Percentiles rank a stretch among this genome's conserved stretches.
Evolutionary conservation across 495 filamentous ascomycete species (phyloP).

Genomic region (Aspergillus kassunensis): DNA sequence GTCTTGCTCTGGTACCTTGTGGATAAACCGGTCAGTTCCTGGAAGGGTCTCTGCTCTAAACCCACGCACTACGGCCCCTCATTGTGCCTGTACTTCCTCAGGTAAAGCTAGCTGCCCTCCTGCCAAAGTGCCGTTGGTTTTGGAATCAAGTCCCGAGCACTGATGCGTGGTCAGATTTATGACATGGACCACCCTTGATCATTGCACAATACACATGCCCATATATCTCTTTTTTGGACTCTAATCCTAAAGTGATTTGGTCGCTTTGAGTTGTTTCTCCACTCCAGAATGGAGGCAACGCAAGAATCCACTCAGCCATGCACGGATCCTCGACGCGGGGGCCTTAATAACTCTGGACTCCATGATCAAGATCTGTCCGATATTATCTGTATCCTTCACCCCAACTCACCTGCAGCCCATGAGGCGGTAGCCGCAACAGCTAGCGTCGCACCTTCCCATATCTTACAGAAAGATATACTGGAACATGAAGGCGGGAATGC

Average conservation of each 20-base stretch:
- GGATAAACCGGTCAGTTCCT: not conserved
- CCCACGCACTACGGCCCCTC: not conserved
- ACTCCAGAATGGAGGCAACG: slow-evolving; percentile 44
- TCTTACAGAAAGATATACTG: slow-evolving; percentile 47
- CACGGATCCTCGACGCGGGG: slow-evolving; percentile 72
- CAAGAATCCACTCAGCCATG: slow-evolving; percentile 76
- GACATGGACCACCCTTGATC: slow-evolving; percentile 17
- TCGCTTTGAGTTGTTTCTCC: not conserved
- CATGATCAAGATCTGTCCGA: slow-evolving; percentile 78
- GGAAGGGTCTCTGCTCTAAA: not conserved
- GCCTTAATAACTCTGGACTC: slow-evolving; percentile 71
- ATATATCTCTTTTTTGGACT: slow-evolving; percentile 1
- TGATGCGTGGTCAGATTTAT: slow-evolving; percentile 15
- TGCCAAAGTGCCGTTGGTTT: not conserved
- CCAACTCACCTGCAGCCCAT: slow-evolving; percentile 67
- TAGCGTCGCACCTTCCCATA: slow-evolving; percentile 48
- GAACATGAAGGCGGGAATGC: slow-evolving; percentile 40
- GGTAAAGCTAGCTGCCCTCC: slow-evolving; percentile 4
- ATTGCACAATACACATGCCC: slow-evolving; percentile 8
- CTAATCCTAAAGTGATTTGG: not conserved
- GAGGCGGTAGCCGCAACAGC: slow-evolving; percentile 54
- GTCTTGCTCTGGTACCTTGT: not conserved
- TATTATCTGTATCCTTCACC: slow-evolving; percentile 84
- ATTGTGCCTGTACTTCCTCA: not conserved
- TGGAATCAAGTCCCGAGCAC: slow-evolving; percentile 4